Base-by-base conservation (phyloP, 139 green algal genomes). In the Tetraselmis chui region DNA sequence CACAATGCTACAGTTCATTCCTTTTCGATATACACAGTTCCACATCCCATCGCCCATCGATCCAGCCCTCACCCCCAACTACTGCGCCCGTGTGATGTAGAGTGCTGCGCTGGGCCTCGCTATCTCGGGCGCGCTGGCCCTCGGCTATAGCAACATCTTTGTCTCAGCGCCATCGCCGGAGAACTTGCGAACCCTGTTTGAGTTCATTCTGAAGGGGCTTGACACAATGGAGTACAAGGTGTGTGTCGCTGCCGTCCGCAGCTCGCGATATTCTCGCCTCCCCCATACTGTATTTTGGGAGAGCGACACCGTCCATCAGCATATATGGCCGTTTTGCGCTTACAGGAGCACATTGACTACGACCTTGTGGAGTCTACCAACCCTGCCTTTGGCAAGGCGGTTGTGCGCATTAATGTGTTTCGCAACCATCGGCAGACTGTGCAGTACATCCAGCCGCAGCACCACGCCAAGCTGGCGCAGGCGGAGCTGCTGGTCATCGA, bases 401-500 rank as follows among this genome's bases (percentile, higher is more conserved):
- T 98, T 59, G 89, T 99, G 78, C 90, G 96, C 11, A 88, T 99
- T 75, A 98, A 99, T 87, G 89, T 99, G 23, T 98, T 93, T 89
- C 81, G 92, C 5, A 81, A 90, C 27, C 96, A 99, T 87, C 86
- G 96, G 28, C 94, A 98, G 92, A 98, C 95, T 22, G 92, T 98
- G 59, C 95, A 98, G 91, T 99, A 98, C 89, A 95, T 99, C 80
- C 91, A 95, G 87, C 96, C 96, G 25, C 94, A 98, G 88, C 92
- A 98, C 87, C 84, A 94, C 75, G 90, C 92, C 28, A 89, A 90
- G 80, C 90, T 98, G 81, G 87, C 88, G 5, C 93, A 97, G 87
- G 96, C 96, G 2, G 96, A 99, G 92, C 92, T 99, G 82, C 85
- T 99, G 58, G 95, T 99, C 11, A 98, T 99, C 80, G 96, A 99